These are phyloP conservation scores for Coniochaeta sp. DNA, from an alignment of 2,329 filamentous ascomycete genomes.

Conservation along the genomic window DNA sequence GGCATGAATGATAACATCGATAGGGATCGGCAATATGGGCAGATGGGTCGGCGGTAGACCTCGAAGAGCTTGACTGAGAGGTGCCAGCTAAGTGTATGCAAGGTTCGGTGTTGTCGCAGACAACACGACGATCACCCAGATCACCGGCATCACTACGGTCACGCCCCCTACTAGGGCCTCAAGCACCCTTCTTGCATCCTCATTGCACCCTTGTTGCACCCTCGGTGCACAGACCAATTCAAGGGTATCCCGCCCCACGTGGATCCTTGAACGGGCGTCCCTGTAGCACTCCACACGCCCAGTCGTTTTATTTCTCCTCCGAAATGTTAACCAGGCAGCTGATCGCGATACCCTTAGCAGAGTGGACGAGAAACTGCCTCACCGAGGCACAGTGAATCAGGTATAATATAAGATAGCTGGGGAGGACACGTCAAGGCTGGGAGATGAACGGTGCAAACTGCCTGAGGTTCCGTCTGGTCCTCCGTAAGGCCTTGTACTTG, in stretches of 20 bases:
- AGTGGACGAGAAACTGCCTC: too few species aligned
- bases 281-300: too few species aligned
- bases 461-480: too few species aligned
- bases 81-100: constrained; percentile 14
- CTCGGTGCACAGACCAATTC: background rate
- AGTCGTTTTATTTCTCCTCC: too few species aligned
- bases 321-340: too few species aligned
- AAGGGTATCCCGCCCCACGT: background rate
- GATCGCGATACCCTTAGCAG: too few species aligned
- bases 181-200: too few species aligned
- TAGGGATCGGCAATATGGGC: background rate
- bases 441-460: too few species aligned
- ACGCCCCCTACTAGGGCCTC: constrained; percentile 8
- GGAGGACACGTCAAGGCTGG: too few species aligned
- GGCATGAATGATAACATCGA: constrained; percentile 8
- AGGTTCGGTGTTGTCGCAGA: constrained; percentile 16
- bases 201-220: background rate
- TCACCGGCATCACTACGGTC: constrained; percentile 15
- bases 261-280: background rate
- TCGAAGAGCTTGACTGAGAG: constrained; percentile 8
- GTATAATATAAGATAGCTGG: too few species aligned
- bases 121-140: constrained; percentile 16
- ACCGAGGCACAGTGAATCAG: too few species aligned
- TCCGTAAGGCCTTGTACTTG: background rate
- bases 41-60: background rate